A percentile compares a stretch with the other conserved stretches of the same genome.
These are phyloP conservation scores for Mollisiaceae sp. DNA, from an alignment of 2,329 filamentous ascomycete species.

Conservation along the genomic window DNA sequence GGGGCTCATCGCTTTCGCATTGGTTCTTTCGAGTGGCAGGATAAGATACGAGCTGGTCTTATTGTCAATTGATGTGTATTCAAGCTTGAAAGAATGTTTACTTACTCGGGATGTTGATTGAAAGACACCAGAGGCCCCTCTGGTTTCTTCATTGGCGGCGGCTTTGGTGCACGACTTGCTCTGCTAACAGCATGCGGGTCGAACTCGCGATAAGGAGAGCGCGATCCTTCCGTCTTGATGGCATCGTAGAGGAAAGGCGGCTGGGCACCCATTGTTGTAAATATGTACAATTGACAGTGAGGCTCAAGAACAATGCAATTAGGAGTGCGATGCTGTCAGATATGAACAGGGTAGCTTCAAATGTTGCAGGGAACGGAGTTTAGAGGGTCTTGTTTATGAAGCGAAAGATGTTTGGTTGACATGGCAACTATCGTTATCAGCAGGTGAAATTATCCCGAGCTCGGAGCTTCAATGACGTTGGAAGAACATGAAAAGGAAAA, in stretches of 20 bases:
- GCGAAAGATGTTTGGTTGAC: constrained; percentile 36
- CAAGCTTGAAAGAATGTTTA: constrained; percentile 25
- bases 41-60: constrained; percentile 59
- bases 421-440: constrained; percentile 38
- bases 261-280: constrained; percentile 55
- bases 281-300: constrained; percentile 16
- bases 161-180: constrained; percentile 72
- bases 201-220: constrained; percentile 65
- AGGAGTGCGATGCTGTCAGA: constrained; percentile 32
- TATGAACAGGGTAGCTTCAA: constrained; percentile 31
- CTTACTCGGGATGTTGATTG: constrained; percentile 86
- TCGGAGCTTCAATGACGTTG: constrained; percentile 25
- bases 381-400: constrained; percentile 8
- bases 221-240: constrained; percentile 50
- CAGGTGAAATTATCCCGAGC: constrained; percentile 16
- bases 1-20: constrained; percentile 69
- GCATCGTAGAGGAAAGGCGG: constrained; percentile 77
- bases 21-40: constrained; percentile 64
- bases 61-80: constrained; percentile 22
- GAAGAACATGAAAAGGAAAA: constrained; percentile 25
- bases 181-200: constrained; percentile 87
- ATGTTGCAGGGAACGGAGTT: constrained; percentile 20
- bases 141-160: constrained; percentile 62
- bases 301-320: constrained; percentile 25
- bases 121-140: constrained; percentile 80